Conservation (phyloP, 2,329 filamentous ascomycete genomes). For the Neopestalotiopsis rosae region DNA sequence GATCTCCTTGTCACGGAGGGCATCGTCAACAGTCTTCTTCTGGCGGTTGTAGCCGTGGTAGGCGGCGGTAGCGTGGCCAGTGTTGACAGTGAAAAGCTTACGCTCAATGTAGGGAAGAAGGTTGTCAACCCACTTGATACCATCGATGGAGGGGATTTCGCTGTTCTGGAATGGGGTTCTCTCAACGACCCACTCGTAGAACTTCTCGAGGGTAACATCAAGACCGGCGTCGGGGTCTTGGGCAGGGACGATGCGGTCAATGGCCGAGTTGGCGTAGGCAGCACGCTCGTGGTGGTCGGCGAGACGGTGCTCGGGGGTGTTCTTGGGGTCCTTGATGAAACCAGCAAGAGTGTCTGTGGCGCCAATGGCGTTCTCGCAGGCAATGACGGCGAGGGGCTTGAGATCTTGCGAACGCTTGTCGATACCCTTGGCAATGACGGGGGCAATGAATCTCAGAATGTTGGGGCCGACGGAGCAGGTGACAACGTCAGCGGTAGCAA, state of each 20-base stretch:
- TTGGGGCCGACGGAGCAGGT: conserved; percentile 97
- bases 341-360: conserved; percentile 87
- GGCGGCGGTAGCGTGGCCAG: conserved; percentile 91
- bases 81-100: conserved; percentile 99
- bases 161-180: conserved; percentile 78
- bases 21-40: conserved; percentile 88
- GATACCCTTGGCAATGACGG: conserved; percentile 93
- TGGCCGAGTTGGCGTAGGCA: conserved; percentile 95
- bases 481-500: conserved; percentile 85
- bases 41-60: conserved; percentile 91
- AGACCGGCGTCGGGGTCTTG: conserved; percentile 82
- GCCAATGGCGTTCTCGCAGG: conserved; percentile 97
- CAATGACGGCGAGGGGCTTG: conserved; percentile 86
- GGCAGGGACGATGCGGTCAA: conserved; percentile 96
- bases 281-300: conserved; percentile 75
- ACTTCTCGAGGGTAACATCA: conserved; percentile 95
- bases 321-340: conserved; percentile 76
- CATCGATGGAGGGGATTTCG: conserved; percentile 76
- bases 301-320: conserved; percentile 72
- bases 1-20: conserved; percentile 81
- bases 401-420: conserved; percentile 69
- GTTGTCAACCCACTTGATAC: conserved; percentile 91
- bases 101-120: conserved; percentile 96
- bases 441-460: conserved; percentile 94
- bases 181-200: conserved; percentile 99